Conservation (phyloP, 2,329 filamentous ascomycete genomes). For the Colletotrichum chrysophilum region DNA sequence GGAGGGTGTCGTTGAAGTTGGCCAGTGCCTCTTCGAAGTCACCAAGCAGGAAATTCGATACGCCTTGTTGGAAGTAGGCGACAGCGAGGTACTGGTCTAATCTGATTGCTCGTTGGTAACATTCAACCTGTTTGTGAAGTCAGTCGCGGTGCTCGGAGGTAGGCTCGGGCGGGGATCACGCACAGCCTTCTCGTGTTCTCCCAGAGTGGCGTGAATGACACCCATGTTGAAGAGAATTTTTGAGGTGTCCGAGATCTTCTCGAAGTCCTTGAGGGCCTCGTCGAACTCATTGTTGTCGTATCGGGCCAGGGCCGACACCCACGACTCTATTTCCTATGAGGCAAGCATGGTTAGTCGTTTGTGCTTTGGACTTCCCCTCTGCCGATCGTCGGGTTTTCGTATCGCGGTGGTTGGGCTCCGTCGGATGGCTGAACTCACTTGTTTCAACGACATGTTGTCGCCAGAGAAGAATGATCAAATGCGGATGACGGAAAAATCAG, state of each 20-base stretch:
- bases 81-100: slow-evolving; percentile 96
- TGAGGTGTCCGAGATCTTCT: slow-evolving; percentile 89
- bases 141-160: slow-evolving; percentile 6
- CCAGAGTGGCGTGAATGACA: slow-evolving; percentile 94
- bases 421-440: slow-evolving; percentile 45
- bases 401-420: not conserved
- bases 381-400: not conserved
- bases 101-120: slow-evolving; percentile 88
- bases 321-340: slow-evolving; percentile 93
- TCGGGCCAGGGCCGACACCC: slow-evolving; percentile 87
- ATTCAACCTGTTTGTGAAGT: slow-evolving; percentile 73
- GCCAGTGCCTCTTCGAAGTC: slow-evolving; percentile 97
- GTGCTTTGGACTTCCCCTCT: not conserved
- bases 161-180: slow-evolving; percentile 40
- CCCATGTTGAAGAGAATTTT: slow-evolving; percentile 99
- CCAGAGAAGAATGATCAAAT: not conserved
- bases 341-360: not conserved
- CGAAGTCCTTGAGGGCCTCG: slow-evolving; percentile 82
- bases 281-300: slow-evolving; percentile 99
- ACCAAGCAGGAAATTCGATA: slow-evolving; percentile 95
- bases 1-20: slow-evolving; percentile 97
- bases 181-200: slow-evolving; percentile 95
- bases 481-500: not conserved
- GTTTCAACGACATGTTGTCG: slow-evolving; percentile 63
- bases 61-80: slow-evolving; percentile 97